phyloP scores from a whole-genome alignment of 2,329 filamentous ascomycete genomes.

The Lachnellula hyalina region DNA sequence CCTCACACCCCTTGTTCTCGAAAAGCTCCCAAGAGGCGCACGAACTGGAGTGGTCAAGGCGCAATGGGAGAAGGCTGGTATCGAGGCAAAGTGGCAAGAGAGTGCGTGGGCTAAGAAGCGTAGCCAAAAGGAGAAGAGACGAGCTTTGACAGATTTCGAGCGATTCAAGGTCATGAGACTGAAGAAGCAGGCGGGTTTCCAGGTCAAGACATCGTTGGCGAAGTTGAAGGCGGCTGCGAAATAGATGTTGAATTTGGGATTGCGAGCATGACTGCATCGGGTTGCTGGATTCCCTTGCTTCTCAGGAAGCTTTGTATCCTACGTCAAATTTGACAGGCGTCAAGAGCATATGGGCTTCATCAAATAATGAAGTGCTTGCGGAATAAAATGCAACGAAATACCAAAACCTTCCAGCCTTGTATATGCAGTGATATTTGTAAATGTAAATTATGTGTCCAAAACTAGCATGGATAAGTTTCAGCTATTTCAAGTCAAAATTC shows the following conservation, averaged over 20 bases:
- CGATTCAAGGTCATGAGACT: slow-evolving; percentile 99
- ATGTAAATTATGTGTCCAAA: slow-evolving; percentile 1
- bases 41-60: slow-evolving; percentile 79
- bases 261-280: slow-evolving; percentile 45
- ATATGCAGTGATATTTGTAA: background rate
- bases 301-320: slow-evolving; percentile 60
- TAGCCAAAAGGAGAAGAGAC: slow-evolving; percentile 78
- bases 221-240: slow-evolving; percentile 84
- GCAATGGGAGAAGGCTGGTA: slow-evolving; percentile 84
- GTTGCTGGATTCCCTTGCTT: slow-evolving; percentile 55
- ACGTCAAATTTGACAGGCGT: slow-evolving; percentile 58
- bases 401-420: slow-evolving; percentile 2
- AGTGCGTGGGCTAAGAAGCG: slow-evolving; percentile 94
- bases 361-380: slow-evolving; percentile 28
- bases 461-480: background rate
- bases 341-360: slow-evolving; percentile 58
- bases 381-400: slow-evolving; percentile 21
- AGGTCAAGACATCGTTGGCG: slow-evolving; percentile 92
- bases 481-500: too few species aligned
- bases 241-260: slow-evolving; percentile 36
- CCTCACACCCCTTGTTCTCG: slow-evolving; percentile 83
- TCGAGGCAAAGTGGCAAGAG: slow-evolving; percentile 90
- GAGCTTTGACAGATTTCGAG: slow-evolving; percentile 95
- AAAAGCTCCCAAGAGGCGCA: slow-evolving; percentile 77
- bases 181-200: slow-evolving; percentile 99